Percentiles rank a stretch among this genome's conserved stretches.
phyloP scores from a whole-genome alignment of 2,329 filamentous ascomycete genomes.

The Diaporthe destruens region DNA sequence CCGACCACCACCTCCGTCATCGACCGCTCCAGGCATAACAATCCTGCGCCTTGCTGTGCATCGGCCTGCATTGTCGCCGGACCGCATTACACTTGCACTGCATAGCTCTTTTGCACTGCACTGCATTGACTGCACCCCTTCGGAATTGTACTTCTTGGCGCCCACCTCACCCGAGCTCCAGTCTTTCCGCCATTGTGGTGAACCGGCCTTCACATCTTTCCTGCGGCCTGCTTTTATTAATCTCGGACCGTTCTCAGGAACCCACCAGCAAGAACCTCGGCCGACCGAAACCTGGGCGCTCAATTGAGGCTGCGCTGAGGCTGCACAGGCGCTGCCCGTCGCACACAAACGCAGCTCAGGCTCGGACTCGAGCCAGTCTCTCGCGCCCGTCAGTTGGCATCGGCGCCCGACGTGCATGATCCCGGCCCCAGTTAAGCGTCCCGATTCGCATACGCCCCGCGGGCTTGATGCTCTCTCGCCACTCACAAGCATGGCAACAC shows the following conservation, averaged over 20 bases:
- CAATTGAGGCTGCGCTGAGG: constrained; percentile 16
- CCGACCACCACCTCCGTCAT: neutral
- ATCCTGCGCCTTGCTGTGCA: constrained; percentile 22
- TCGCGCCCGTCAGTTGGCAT: constrained; percentile 11
- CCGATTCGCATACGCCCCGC: constrained; percentile 5
- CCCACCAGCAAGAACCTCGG: neutral
- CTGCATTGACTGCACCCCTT: constrained; percentile 31
- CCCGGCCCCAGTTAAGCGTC: constrained; percentile 12
- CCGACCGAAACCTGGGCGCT: neutral
- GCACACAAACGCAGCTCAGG: constrained; percentile 11
- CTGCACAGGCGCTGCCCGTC: neutral
- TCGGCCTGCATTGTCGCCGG: constrained; percentile 19
- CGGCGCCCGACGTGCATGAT: constrained; percentile 29
- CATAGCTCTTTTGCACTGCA: constrained; percentile 18
- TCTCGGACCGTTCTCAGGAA: neutral
- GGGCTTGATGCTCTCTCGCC: constrained; percentile 37
- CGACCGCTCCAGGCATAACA: constrained; percentile 21
- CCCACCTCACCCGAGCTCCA: constrained; percentile 3
- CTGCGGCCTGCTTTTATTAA: neutral
- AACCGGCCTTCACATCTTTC: neutral
- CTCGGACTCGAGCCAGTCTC: constrained; percentile 14
- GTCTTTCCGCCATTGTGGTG: neutral
- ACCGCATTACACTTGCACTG: constrained; percentile 25
- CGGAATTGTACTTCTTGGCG: constrained; percentile 30
- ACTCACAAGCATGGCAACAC: constrained; percentile 36